Evolutionary conservation across 2,329 filamentous ascomycete genomes (phyloP).

Genomic region (Diplodia mutila): DNA sequence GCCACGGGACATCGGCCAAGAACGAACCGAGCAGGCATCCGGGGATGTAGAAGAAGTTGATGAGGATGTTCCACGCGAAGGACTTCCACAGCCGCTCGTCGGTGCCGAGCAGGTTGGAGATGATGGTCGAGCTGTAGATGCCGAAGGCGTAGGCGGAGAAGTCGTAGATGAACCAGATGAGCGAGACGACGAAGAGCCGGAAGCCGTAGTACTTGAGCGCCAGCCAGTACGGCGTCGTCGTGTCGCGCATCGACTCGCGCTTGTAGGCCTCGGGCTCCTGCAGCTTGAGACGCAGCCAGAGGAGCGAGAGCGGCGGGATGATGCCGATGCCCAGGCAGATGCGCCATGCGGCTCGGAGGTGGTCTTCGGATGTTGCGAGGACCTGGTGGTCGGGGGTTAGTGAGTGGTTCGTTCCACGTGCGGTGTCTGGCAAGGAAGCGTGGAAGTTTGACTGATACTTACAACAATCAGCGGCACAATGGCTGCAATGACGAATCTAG

Average conservation of each 20-base stretch:
- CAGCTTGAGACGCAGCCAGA: conserved; percentile 62
- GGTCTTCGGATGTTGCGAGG: conserved; percentile 57
- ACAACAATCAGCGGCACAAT: conserved; percentile 73
- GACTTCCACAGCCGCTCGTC: conserved; percentile 69
- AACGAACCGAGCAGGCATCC: conserved; percentile 79
- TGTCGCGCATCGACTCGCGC: conserved; percentile 52
- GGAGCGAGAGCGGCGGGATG: conserved; percentile 56
- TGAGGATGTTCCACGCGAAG: conserved; percentile 86
- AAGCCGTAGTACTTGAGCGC: conserved; percentile 60
- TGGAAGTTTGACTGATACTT: conserved; percentile 23
- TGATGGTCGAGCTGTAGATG: conserved; percentile 79
- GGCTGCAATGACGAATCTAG: conserved; percentile 72
- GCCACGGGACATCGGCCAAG: conserved; percentile 66
- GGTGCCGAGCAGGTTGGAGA: conserved; percentile 65
- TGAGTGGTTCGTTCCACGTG: background rate
- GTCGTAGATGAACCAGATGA: conserved; percentile 62
- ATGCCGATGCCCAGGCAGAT: conserved; percentile 66
- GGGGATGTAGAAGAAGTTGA: conserved; percentile 88
- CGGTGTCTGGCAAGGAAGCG: too few species aligned
- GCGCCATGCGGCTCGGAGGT: conserved; percentile 79
- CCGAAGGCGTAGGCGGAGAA: conserved; percentile 85
- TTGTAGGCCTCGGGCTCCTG: conserved; percentile 59
- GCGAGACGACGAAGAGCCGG: conserved; percentile 56
- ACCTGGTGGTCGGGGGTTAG: conserved; percentile 45
- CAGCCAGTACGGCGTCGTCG: conserved; percentile 45